Evolutionary conservation across 1,139 yeast genomes (phyloP), one percentile per base, ranked within the genome.

Genomic region (Kazachstania sp.): DNA sequence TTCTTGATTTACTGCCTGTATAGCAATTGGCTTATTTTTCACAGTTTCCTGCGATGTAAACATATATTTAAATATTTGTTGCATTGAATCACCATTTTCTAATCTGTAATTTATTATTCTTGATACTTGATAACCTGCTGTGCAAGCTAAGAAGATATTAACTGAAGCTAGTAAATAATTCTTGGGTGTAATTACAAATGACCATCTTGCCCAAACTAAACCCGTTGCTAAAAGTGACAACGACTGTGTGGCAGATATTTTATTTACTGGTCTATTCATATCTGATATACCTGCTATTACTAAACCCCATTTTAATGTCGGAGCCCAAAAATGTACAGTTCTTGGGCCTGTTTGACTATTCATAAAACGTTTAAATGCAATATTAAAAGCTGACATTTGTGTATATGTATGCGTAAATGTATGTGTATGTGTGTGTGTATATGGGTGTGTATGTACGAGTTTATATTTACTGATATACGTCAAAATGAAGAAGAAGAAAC

Each of bases 191-290:
- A 92, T 92, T 53, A 88, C 94, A 68, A 88, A 78, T 31, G 97
- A 90, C 98, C 98, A 92, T 66, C 98, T 81, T 41, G 98, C 92
- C 98, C 98, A 92, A 60, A 92, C 88, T 47, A 79, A 80, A 49
- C 97, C 98, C 1, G 98, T 92, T 43, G 92, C 92, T 59, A 86
- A 76, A 50, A 92, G 74, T 0, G 98, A 95, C 35, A 61, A 47
- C 66, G 86, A 95, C 68, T 92, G 98, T 29, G 96, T 83, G 49
- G 97, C 96, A 44, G 92, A 81, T 48, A 92, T 73, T 60, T 83
- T 83, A 62, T 90, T 97, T 39, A 87, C 95, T 3, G 97, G 97
- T 70, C 97, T 81, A 57, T 78, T 77, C 53, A 84, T 72, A 67
- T 92, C 98, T 62, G 75, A 83, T 50, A 86, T 74, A 47, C 98